These are phyloP conservation scores for Pinus albicaulis DNA, from an alignment of 75 land plant genomes.

Conservation along the genomic window DNA sequence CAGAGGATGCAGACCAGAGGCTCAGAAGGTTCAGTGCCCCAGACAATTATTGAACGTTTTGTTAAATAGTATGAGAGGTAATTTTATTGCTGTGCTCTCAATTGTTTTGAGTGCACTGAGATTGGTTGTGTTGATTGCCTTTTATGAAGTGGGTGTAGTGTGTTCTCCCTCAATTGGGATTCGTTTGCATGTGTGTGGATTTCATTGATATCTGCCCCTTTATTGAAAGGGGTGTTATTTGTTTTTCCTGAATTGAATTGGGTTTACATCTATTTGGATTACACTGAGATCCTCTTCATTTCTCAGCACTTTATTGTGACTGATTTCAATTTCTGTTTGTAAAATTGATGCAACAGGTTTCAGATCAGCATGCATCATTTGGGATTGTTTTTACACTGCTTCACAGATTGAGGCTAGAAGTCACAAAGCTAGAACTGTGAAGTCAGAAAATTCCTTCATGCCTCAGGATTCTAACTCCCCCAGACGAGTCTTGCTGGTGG, in stretches of 20 bases:
- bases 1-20: too few relatives aligned
- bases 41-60: slow-evolving; percentile 35
- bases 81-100: not conserved
- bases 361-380: not conserved
- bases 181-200: too few relatives aligned
- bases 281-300: too few relatives aligned
- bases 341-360: not conserved
- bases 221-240: too few relatives aligned
- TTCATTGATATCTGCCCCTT: too few relatives aligned
- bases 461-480: not conserved
- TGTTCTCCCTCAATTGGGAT: too few relatives aligned
- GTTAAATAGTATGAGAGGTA: slow-evolving; percentile 33
- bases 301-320: too few relatives aligned
- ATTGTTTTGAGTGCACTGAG: too few relatives aligned
- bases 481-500: slow-evolving; percentile 37
- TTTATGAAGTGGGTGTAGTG: too few relatives aligned
- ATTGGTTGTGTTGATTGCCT: too few relatives aligned
- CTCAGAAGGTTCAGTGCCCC: not conserved
- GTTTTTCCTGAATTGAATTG: too few relatives aligned
- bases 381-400: not conserved
- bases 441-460: not conserved
- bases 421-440: not conserved
- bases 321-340: not conserved
- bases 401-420: not conserved
- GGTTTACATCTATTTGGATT: too few relatives aligned